phyloP scores from a whole-genome alignment of 352 stramenopile species.

The Phytophthora capsici region DNA sequence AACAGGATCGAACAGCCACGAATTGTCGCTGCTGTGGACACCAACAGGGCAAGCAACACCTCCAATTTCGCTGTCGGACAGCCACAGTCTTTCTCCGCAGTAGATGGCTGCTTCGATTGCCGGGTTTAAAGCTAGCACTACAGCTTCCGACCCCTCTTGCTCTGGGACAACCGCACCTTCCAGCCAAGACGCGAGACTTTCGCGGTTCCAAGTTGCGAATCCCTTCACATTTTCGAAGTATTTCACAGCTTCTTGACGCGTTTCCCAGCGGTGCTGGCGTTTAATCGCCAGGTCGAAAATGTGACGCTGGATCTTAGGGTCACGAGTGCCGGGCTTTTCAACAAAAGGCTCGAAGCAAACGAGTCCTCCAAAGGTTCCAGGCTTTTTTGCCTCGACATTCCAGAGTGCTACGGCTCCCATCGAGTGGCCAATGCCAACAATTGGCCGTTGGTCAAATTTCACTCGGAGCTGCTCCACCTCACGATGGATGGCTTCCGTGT shows the following conservation, averaged over 20 bases:
- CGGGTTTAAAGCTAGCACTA: constrained; percentile 27
- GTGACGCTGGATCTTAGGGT: constrained; percentile 7
- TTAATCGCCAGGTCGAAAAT: constrained; percentile 16
- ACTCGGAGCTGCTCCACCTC: constrained; percentile 10
- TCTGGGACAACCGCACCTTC: constrained; percentile 40
- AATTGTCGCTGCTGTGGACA: constrained; percentile 30
- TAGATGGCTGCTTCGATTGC: constrained; percentile 32
- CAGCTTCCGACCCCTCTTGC: constrained; percentile 4
- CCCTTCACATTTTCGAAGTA: constrained; percentile 25
- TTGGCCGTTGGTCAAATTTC: constrained; percentile 4
- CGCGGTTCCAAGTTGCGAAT: constrained; percentile 32
- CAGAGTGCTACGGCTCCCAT: constrained; percentile 37
- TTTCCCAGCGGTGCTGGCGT: background rate
- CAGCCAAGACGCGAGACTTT: constrained; percentile 23
- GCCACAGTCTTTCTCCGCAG: constrained; percentile 18
- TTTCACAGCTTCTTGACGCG: constrained; percentile 2
- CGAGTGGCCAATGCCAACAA: constrained; percentile 56
- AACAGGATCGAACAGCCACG: constrained; percentile 24
- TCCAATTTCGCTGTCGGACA: constrained; percentile 29
- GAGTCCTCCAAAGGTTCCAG: constrained; percentile 42
- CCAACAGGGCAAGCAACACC: constrained; percentile 36
- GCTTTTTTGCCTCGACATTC: constrained; percentile 27
- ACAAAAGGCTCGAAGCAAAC: constrained; percentile 41
- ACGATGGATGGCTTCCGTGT: constrained; percentile 10
- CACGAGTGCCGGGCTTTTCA: background rate